A percentile compares a stretch with the other conserved stretches of the same genome.
Evolutionary conservation across 2,329 filamentous ascomycete species (phyloP).

Genomic region (Trichocomaceae sp.): DNA sequence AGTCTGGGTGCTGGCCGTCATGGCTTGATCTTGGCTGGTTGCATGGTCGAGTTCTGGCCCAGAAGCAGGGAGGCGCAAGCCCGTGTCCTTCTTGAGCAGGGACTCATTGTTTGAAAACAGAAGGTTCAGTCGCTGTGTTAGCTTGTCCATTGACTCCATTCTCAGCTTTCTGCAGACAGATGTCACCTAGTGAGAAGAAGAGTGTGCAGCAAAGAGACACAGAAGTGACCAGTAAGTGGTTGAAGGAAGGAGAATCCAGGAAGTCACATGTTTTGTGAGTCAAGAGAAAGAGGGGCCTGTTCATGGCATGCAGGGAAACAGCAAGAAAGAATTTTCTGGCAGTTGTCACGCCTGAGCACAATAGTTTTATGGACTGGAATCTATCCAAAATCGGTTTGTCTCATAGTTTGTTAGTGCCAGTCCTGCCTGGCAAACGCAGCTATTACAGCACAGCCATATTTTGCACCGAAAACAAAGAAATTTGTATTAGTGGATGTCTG

Average conservation of each 20-base stretch:
- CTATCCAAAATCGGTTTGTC: too few relatives aligned
- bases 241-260: not conserved
- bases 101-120: slow-evolving; percentile 24
- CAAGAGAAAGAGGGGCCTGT: too few relatives aligned
- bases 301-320: too few relatives aligned
- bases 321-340: not conserved
- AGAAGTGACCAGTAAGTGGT: not conserved
- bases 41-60: not conserved
- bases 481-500: too few relatives aligned
- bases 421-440: too few relatives aligned
- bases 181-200: not conserved
- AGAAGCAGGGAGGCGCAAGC: slow-evolving; percentile 11
- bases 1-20: not conserved
- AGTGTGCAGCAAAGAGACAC: not conserved
- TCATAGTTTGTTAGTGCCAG: too few relatives aligned
- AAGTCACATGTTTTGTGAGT: not conserved
- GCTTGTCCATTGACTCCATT: slow-evolving; percentile 7
- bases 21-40: not conserved
- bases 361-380: too few relatives aligned
- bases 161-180: not conserved
- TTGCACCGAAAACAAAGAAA: too few relatives aligned
- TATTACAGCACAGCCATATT: too few relatives aligned
- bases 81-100: slow-evolving; percentile 21
- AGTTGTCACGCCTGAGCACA: too few relatives aligned
- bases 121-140: slow-evolving; percentile 21